Evolutionary conservation across 441 rosid species (phyloP).

Genomic region (Jatropha podagrica): DNA sequence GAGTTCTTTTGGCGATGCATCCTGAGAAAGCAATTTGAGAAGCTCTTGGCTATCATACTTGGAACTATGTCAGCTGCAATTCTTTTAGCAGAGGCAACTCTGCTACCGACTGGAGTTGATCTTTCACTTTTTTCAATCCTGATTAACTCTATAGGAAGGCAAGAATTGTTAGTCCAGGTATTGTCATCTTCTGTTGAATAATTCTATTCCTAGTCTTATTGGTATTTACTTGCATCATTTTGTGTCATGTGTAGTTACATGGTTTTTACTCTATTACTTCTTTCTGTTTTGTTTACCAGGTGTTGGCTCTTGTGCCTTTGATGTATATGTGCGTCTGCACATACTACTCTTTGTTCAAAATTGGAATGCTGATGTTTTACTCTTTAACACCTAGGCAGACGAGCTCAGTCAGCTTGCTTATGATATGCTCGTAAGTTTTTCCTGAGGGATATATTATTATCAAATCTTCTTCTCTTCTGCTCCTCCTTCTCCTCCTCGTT

Average conservation of each 20-base stretch:
- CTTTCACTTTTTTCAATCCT: constrained; percentile 93
- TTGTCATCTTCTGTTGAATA: constrained; percentile 18
- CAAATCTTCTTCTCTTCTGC: constrained; percentile 2
- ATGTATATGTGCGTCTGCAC: constrained; percentile 99
- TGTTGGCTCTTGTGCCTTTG: constrained; percentile 87
- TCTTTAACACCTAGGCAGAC: constrained; percentile 96
- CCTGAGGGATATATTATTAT: constrained; percentile 12
- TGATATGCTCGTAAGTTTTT: constrained; percentile 97
- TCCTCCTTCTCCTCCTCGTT: too few species aligned
- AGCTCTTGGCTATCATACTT: constrained; percentile 65
- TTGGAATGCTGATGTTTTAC: constrained; percentile 98
- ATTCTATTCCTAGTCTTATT: neutral
- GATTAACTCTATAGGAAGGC: constrained; percentile 70
- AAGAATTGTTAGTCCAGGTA: constrained; percentile 91
- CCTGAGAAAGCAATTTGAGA: constrained; percentile 60
- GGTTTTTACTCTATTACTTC: constrained; percentile 14
- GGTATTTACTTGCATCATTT: neutral
- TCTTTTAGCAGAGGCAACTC: constrained; percentile 97
- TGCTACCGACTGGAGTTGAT: constrained; percentile 69
- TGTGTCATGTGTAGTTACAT: constrained; percentile 1
- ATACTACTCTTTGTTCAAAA: constrained; percentile 87
- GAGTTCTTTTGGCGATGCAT: constrained; percentile 94
- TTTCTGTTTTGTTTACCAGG: constrained; percentile 48
- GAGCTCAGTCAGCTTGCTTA: constrained; percentile 92
- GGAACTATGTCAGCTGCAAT: constrained; percentile 94